phyloP scores from a whole-genome alignment of 108 stramenopile genomes.

The Nannochloropsis salina region DNA sequence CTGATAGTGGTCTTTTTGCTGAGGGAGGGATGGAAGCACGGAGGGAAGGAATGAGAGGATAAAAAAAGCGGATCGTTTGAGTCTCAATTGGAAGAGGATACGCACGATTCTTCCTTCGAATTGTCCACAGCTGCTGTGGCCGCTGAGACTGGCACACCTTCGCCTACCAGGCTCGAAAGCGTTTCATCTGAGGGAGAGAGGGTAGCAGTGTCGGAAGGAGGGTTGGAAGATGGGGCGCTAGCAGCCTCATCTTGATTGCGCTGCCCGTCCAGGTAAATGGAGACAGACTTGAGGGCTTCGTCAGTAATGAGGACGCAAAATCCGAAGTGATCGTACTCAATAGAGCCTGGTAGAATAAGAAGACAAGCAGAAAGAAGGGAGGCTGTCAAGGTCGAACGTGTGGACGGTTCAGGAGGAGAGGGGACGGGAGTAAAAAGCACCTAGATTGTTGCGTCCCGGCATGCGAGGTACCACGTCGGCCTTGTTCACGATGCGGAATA shows the following conservation, averaged over 20 bases:
- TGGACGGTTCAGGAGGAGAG: background rate
- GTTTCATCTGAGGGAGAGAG: background rate
- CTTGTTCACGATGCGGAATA: background rate
- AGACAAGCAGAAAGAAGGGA: background rate
- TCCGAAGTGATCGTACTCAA: background rate
- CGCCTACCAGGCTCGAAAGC: background rate
- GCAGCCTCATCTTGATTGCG: background rate
- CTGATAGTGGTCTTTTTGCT: constrained; percentile 11
- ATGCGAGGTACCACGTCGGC: background rate
- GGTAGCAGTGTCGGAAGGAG: background rate
- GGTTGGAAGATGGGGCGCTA: background rate
- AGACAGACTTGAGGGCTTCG: constrained; percentile 2
- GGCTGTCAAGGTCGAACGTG: background rate
- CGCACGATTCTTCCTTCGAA: background rate
- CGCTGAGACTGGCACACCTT: background rate
- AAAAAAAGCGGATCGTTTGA: too few species aligned
- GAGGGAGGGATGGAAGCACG: background rate
- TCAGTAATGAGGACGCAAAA: constrained; percentile 9
- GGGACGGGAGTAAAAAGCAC: background rate
- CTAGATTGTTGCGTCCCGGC: background rate
- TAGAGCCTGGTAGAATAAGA: background rate
- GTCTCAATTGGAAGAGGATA: background rate
- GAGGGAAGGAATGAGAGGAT: background rate
- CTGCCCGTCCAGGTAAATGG: background rate
- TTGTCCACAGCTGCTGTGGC: constrained; percentile 1